Evolutionary conservation across 345 rosid species (phyloP), one percentile per base, ranked within the genome.

Genomic region (Mangifera indica): DNA sequence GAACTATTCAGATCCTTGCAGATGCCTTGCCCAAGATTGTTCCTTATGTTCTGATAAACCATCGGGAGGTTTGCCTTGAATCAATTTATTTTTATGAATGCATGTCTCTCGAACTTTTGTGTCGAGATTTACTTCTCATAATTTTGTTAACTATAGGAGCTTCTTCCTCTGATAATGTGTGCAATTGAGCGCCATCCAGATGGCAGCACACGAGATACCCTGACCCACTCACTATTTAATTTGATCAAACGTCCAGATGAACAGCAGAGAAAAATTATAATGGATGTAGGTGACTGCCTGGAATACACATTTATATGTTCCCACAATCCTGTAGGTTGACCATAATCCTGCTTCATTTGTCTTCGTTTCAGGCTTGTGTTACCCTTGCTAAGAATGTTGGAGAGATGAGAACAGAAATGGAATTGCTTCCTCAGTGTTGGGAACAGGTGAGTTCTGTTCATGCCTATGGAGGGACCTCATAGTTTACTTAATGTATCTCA

Each of bases 181-280:
- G 97, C 97, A 71, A 94, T 94, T 44, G 98, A 94, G 84, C 90
- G 97, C 76, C 98, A 94, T 82, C 97, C 98, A 72, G 95, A 82
- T 79, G 75, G 88, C 69, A 76, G 66, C 63, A 86, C 89, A 56
- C 86, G 97, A 70, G 97, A 92, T 81, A 90, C 98, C 78, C 85
- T 94, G 87, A 94, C 98, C 48, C 97, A 92, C 80, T 87, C 97
- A 52, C 72, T 94, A 55, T 94, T 94, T 78, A 94, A 94, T 82
- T 87, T 94, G 82, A 92, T 94, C 81, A 90, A 92, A 79, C 97
- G 97, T 54, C 98, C 98, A 7, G 98, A 94, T 83, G 98, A 94
- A 79, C 89, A 92, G 79, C 98, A 94, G 87, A 89, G 98, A 63
- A 87, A 82, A 70, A 87, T 94, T 73, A 92, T 94, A 72, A 94